Base-by-base conservation (phyloP, 2,329 filamentous ascomycete species). In the Simplicillium sp. region DNA sequence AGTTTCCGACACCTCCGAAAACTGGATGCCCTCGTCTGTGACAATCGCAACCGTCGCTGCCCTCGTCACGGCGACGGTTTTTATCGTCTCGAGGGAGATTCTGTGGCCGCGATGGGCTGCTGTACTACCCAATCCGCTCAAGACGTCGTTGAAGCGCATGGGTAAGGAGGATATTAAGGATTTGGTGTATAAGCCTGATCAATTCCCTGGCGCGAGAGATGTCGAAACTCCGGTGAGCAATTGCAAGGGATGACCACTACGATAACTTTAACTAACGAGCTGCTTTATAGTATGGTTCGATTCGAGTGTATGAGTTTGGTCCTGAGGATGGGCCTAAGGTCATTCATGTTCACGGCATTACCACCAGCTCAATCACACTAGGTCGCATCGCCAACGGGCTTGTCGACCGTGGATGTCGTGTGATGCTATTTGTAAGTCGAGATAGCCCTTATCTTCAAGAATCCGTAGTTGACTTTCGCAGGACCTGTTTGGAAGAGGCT, bases 271-370 rank as follows among this genome's bases (percentile, higher is more conserved):
- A 37, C 41, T 48, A 29, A 50, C 32, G 3, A 14, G 13, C 40
- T 16, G 18, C 5, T 11, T n/a, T 14, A 4, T 8, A 75, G 54
- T 89, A 87, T 56, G 87, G 87, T 38, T 78, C 70, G 29, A 80
- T 88, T 41, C 70, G 84, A 31, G 82, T 86, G 16, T 92, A 92
- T 56, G 87, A 94, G 65, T 94, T 83, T 64, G 87, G 87, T 1
- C 83, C 86, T 1, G 71, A 79, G 38, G 61, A 75, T 40, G 87
- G 87, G 7, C 71, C 75, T 36, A 89, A 84, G 52, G 80, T 92
- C 4, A 61, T 94, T 13, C 70, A 94, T 29, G 69, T 94, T 8
- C 87, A 94, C 56, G 87, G 87, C 35, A 90, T 94, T 55, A 87
- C 81, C 45, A 94, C 86, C 0, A 83, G 87, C 0, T 87, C 83